Base-by-base conservation (phyloP, 1,139 yeast genomes). In the Nakaseomyces glabratus region DNA sequence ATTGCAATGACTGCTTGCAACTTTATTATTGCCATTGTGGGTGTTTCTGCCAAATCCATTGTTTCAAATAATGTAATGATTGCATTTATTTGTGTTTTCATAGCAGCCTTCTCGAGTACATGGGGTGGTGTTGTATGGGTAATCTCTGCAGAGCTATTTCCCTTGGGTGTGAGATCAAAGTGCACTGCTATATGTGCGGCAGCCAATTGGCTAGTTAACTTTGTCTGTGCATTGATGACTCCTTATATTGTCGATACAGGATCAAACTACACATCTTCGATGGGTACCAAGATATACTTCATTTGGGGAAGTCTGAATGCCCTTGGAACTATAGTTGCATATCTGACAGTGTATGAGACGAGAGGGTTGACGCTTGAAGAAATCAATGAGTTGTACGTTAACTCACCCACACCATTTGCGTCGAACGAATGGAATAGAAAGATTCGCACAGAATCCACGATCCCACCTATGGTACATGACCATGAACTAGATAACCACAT, bases 121-220 rank as follows among this genome's bases (percentile, higher is more conserved):
- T 82, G 94, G 93, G 95, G 90, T 38, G 93, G 94, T 43, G 76
- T 79, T 44, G 82, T 78, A 30, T 85, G 76, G 72, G 80, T 80
- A 38, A 76, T 81, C 48, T 72, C 78, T 36, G 78, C 90, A 24
- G 95, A 84, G 61, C 66, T 81, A 29, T 82, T 74, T 60, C 88
- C 94, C 36, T 66, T 81, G 45, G 74, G 88, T 51, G 76, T 82
- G 45, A 73, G 90, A 62, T 73, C 88, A 21, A 78, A 80, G 63
- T 84, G 85, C 41, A 80, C 82, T 66, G 77, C 88, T 30, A 62
- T 82, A 35, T 78, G 88, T 35, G 73, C 81, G 17, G 82, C 82
- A 18, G 73, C 82, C 22, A 82, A 82, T 63, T 82, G 93, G 93
- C 43, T 79, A 30, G 75, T 77, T 63, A 85, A 85, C 52, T 82